These are phyloP conservation scores for Aspergillus versicolor DNA, from an alignment of 2,329 filamentous ascomycete genomes.

Conservation along the genomic window DNA sequence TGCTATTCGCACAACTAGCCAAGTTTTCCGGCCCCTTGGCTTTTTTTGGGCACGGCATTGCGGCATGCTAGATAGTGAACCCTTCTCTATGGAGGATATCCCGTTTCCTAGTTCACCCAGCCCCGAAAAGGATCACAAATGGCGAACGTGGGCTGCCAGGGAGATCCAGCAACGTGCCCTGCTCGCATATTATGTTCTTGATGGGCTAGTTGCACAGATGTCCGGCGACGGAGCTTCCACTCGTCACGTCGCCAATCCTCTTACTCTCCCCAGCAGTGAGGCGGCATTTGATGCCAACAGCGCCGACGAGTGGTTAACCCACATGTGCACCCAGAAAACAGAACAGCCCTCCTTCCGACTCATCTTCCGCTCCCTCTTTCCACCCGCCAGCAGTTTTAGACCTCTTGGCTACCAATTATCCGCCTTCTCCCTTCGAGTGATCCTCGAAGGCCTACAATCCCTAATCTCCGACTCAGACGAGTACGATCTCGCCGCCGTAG, in stretches of 20 bases:
- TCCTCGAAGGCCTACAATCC: constrained; percentile 47
- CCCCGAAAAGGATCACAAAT: constrained; percentile 41
- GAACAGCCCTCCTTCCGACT: constrained; percentile 40
- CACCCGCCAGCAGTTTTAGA: constrained; percentile 29
- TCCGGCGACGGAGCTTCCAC: constrained; percentile 43
- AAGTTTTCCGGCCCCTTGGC: constrained; percentile 45
- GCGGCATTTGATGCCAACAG: constrained; percentile 41
- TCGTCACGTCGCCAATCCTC: constrained; percentile 44
- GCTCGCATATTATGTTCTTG: constrained; percentile 46
- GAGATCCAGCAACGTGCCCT: constrained; percentile 48
- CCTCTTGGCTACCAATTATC: constrained; percentile 36
- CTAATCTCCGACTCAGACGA: constrained; percentile 43
- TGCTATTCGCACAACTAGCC: constrained; percentile 44
- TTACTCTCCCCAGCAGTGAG: constrained; percentile 43
- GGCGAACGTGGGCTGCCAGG: constrained; percentile 44
- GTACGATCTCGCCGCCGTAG: constrained; percentile 38
- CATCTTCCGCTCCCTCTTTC: constrained; percentile 43
- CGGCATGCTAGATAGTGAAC: constrained; percentile 42
- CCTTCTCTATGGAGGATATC: constrained; percentile 33
- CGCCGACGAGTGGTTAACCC: constrained; percentile 42
- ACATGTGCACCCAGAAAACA: constrained; percentile 32
- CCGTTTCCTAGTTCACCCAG: constrained; percentile 33
- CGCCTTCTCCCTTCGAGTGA: constrained; percentile 42
- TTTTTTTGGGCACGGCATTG: constrained; percentile 49
- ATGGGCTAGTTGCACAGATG: constrained; percentile 47